Conservation (phyloP, 2,329 filamentous ascomycete species). For the Cytospora piceicola region DNA sequence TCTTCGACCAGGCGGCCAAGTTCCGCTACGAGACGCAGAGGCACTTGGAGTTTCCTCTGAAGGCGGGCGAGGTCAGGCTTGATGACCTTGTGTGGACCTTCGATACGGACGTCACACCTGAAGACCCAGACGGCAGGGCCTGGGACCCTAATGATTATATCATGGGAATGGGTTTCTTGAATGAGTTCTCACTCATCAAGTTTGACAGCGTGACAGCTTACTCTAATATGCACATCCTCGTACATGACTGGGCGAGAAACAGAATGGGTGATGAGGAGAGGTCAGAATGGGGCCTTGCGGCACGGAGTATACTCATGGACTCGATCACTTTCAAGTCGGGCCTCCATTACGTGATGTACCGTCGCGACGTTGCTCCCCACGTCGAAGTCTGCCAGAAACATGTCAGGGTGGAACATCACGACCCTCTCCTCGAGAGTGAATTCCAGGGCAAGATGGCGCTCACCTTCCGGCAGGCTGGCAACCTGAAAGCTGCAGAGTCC, state of each 20-base stretch:
- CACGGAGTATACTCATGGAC: constrained; percentile 12
- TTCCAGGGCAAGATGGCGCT: neutral
- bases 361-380: constrained; percentile 8
- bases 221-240: constrained; percentile 35
- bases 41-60: neutral
- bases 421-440: constrained; percentile 8
- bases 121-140: constrained; percentile 11
- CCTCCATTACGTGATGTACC: neutral
- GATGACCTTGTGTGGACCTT: constrained; percentile 2
- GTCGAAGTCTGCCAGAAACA: constrained; percentile 7
- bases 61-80: constrained; percentile 9
- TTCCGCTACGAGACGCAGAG: constrained; percentile 1
- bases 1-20: constrained; percentile 31
- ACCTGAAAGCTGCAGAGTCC: neutral
- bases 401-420: neutral
- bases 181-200: constrained; percentile 34
- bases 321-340: neutral
- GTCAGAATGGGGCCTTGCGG: constrained; percentile 10
- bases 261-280: constrained; percentile 9
- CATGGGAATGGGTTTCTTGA: constrained; percentile 22
- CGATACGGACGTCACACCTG: constrained; percentile 21
- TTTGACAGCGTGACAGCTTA: neutral
- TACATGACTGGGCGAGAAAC: constrained; percentile 35
- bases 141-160: constrained; percentile 20
- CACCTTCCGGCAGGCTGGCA: neutral